Conservation (phyloP, 2,329 filamentous ascomycete genomes). For the Ambrosiella cleistominuta region DNA sequence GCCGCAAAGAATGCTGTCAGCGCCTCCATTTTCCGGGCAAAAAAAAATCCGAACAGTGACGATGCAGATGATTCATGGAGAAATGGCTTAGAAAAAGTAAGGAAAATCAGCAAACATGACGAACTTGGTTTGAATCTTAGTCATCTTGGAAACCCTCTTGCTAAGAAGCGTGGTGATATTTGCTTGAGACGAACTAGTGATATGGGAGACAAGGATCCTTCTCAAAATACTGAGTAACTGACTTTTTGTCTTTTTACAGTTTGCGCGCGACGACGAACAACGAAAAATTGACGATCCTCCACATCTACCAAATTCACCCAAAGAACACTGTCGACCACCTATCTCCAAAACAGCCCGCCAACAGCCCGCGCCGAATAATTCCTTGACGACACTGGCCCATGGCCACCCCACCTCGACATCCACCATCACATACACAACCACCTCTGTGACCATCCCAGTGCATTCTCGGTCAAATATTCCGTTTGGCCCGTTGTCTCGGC, state of each 20-base stretch:
- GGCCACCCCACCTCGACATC: background rate
- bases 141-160: no score
- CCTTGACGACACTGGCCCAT: background rate
- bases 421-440: background rate
- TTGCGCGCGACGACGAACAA: background rate
- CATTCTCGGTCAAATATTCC: background rate
- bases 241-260: background rate
- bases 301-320: background rate
- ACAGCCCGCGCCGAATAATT: background rate
- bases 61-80: no score
- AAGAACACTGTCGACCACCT: background rate
- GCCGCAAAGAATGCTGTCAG: background rate
- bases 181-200: no score
- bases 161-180: no score
- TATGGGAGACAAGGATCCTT: no score
- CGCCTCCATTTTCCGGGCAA: background rate
- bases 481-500: background rate
- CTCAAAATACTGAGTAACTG: background rate
- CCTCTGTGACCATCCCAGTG: background rate
- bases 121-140: no score
- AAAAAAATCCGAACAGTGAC: background rate
- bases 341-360: background rate
- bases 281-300: background rate
- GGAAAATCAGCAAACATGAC: no score
- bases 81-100: no score